Evolutionary conservation across 257 asterid genomes (phyloP), one percentile per base, ranked within the genome.

Genomic region (Cordia subcordata): DNA sequence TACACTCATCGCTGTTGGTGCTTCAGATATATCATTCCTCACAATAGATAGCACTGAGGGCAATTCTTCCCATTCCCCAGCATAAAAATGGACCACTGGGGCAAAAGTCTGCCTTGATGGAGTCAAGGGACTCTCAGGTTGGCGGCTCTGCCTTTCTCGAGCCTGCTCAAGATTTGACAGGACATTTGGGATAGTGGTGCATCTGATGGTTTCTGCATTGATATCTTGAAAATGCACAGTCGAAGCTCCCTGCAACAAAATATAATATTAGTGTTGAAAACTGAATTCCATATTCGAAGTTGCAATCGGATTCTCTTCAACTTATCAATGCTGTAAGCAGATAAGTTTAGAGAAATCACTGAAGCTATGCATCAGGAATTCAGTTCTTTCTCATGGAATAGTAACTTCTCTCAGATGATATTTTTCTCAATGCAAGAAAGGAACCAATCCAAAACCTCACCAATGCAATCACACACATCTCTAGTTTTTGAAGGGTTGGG

Each of bases 51-150:
- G 62, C 61, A 73, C 78, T 1, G 71, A 64, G 6, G 62, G 75
- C 6, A 73, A 63, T 63, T 73, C 78, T 46, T 63, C 78, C 78
- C 78, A 73, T 20, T 73, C 78, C 32, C 78, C 78, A 17, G 78
- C 78, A 59, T 73, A 73, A 33, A 73, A 73, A 45, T 73, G 67
- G 38, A 73, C 78, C 37, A 33, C 67, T 38, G 78, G 78, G 50
- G 65, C 46, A 64, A 73, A 62, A 45, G 66, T 63, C 57, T 73
- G 75, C 58, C 78, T 60, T 21, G 78, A 73, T 14, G 78, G 78
- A 53, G 78, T 73, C 59, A 73, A 59, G 33, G 78, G 73, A 50
- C 71, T 68, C 68, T 68, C 78, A 23, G 70, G 67, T 54, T 73
- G 78, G 53, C 71, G 78, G 68, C 54, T 68, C 52, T 68, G 78